Evolutionary conservation across 306 rosid genomes (phyloP).

Genomic region (Abrus pulchellus): DNA sequence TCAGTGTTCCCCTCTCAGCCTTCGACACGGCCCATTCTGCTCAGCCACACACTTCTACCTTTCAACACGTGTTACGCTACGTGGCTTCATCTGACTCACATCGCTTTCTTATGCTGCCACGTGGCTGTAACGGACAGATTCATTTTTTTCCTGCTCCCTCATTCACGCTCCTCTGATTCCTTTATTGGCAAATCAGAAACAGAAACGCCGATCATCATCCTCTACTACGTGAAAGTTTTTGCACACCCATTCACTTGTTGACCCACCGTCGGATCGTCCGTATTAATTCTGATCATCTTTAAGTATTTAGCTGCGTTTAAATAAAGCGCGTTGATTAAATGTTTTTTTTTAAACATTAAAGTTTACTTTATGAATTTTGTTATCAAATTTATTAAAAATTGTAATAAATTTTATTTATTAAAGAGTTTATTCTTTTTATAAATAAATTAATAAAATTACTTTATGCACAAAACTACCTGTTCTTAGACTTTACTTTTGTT

Average conservation of each 20-base stretch:
- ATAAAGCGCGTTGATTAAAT: no score
- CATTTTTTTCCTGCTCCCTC: background rate
- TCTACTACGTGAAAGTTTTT: background rate
- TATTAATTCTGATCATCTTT: background rate
- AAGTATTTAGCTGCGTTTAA: background rate
- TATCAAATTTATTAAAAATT: no score
- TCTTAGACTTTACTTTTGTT: no score
- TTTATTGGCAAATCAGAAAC: constrained; percentile 27
- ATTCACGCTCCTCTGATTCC: constrained; percentile 7
- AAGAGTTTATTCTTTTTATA: no score
- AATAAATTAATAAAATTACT: no score
- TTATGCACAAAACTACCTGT: no score
- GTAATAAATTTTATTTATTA: no score
- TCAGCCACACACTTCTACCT: background rate
- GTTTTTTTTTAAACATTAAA: no score
- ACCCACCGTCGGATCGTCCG: constrained; percentile 19
- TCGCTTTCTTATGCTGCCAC: constrained; percentile 43
- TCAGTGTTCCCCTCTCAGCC: constrained; percentile 37
- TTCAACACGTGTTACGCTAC: constrained; percentile 50
- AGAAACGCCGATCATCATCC: background rate
- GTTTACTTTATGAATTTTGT: no score
- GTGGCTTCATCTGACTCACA: constrained; percentile 23
- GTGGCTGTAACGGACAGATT: constrained; percentile 34
- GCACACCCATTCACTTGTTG: background rate
- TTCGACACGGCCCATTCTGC: constrained; percentile 26